Evolutionary conservation across 2,329 filamentous ascomycete species (phyloP).

Genomic region (Chaetomium sp.): DNA sequence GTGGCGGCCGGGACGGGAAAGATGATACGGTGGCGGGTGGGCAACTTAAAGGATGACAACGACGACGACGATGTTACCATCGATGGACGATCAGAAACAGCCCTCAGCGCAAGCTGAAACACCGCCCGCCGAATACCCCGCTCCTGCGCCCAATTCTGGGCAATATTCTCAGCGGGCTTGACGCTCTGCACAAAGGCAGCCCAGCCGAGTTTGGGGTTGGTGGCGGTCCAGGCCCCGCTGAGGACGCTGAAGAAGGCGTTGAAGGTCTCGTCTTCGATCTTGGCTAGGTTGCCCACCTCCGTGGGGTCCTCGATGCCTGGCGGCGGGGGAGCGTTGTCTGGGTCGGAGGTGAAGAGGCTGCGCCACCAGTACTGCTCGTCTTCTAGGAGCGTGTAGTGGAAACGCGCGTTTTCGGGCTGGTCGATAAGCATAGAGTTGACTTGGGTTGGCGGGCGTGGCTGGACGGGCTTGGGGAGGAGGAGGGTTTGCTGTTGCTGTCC

Average conservation of each 20-base stretch:
- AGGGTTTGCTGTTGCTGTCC: slow-evolving; percentile 21
- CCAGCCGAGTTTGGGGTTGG: slow-evolving; percentile 2
- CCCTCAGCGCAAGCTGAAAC: slow-evolving; percentile 37
- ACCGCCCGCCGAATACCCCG: slow-evolving; percentile 41
- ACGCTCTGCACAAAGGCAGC: slow-evolving; percentile 19
- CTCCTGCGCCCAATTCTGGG: slow-evolving; percentile 28
- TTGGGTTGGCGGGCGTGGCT: slow-evolving; percentile 17
- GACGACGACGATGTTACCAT: slow-evolving; percentile 19
- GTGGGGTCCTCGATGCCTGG: neutral
- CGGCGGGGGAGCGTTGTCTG: neutral
- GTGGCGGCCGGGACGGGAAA: slow-evolving; percentile 29
- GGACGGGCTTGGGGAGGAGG: slow-evolving; percentile 28
- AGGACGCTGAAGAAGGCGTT: slow-evolving; percentile 27
- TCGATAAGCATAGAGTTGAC: slow-evolving; percentile 39
- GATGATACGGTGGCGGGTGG: slow-evolving; percentile 32
- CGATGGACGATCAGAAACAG: slow-evolving; percentile 35
- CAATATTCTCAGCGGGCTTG: slow-evolving; percentile 12
- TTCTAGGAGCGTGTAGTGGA: slow-evolving; percentile 17
- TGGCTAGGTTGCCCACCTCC: slow-evolving; percentile 27
- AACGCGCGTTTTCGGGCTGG: slow-evolving; percentile 34
- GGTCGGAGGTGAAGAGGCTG: neutral
- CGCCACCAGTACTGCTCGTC: slow-evolving; percentile 15
- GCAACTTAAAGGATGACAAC: slow-evolving; percentile 6
- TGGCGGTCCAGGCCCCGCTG: slow-evolving; percentile 16
- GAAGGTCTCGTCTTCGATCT: slow-evolving; percentile 32